Percentiles rank a stretch among this genome's conserved stretches.
These are phyloP conservation scores for Austroboletus rostrupii DNA, from an alignment of 1,284 basidiomycete species.

Conservation along the genomic window DNA sequence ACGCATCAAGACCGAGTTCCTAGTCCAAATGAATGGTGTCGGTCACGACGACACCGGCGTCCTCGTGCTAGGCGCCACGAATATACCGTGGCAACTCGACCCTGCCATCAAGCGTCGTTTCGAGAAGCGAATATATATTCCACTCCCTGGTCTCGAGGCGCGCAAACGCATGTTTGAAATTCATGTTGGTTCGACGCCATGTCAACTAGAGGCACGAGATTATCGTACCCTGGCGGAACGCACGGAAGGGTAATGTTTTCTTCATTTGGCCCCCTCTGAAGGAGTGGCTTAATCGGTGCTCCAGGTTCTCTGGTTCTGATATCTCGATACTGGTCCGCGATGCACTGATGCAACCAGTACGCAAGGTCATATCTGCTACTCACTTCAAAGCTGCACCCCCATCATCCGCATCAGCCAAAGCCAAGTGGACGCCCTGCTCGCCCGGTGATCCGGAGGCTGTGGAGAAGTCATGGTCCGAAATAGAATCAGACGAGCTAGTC, in stretches of 20 bases:
- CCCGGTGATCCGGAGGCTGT: conserved; percentile 85
- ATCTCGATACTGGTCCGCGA: conserved; percentile 95
- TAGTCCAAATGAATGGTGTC: conserved; percentile 98
- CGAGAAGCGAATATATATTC: conserved; percentile 98
- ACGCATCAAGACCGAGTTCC: conserved; percentile 97
- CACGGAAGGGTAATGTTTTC: conserved; percentile 72
- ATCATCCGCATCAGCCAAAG: conserved; percentile 32
- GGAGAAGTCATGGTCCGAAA: conserved; percentile 92
- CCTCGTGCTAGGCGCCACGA: conserved; percentile 97
- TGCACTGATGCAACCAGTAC: conserved; percentile 97
- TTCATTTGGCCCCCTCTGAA: neutral
- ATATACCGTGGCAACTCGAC: conserved; percentile 97
- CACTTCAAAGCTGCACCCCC: conserved; percentile 79
- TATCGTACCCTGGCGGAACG: conserved; percentile 79
- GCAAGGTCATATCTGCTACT: conserved; percentile 93
- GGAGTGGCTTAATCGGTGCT: neutral
- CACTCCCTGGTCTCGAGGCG: conserved; percentile 92
- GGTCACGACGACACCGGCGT: conserved; percentile 97
- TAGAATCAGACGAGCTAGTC: conserved; percentile 85
- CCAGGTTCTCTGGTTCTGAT: conserved; percentile 89
- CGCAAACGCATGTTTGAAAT: conserved; percentile 95
- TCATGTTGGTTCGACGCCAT: conserved; percentile 92
- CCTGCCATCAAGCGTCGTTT: conserved; percentile 98
- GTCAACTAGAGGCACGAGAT: conserved; percentile 76
- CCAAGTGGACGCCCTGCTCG: conserved; percentile 88